Conservation (phyloP, 768 basidiomycete species). For the Lentinula guzmanii region DNA sequence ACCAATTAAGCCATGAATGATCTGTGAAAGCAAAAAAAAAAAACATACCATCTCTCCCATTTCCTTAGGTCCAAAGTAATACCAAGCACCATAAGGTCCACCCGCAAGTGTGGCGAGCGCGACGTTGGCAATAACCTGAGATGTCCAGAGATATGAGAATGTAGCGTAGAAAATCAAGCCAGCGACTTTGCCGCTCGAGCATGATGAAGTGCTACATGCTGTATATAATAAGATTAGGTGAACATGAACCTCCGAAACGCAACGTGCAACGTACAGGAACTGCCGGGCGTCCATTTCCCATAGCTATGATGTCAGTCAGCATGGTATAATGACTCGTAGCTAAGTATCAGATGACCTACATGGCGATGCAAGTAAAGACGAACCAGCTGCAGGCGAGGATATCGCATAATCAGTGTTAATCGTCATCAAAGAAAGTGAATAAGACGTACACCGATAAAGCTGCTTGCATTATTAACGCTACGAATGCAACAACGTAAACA, state of each 20-base stretch:
- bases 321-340: not conserved
- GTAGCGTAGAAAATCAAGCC: constrained; percentile 74
- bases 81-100: constrained; percentile 53
- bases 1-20: not conserved
- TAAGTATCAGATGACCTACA: constrained; percentile 28
- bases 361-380: constrained; percentile 70
- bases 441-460: constrained; percentile 56
- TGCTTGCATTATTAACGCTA: constrained; percentile 66
- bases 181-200: constrained; percentile 70
- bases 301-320: constrained; percentile 24
- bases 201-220: constrained; percentile 50
- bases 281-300: constrained; percentile 75
- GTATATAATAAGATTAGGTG: not conserved
- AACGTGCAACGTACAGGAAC: constrained; percentile 44
- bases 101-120: constrained; percentile 76
- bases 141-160: constrained; percentile 85
- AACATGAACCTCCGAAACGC: not conserved
- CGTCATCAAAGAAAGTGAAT: not conserved
- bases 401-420: constrained; percentile 2
- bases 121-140: constrained; percentile 76
- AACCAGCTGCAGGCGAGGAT: constrained; percentile 49
- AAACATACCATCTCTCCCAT: constrained; percentile 54
- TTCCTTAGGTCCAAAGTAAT: constrained; percentile 75
- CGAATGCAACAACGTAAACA: constrained; percentile 73
- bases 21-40: not conserved